Conservation (phyloP, 352 stramenopile species). For the Phytophthora tentaculata region DNA sequence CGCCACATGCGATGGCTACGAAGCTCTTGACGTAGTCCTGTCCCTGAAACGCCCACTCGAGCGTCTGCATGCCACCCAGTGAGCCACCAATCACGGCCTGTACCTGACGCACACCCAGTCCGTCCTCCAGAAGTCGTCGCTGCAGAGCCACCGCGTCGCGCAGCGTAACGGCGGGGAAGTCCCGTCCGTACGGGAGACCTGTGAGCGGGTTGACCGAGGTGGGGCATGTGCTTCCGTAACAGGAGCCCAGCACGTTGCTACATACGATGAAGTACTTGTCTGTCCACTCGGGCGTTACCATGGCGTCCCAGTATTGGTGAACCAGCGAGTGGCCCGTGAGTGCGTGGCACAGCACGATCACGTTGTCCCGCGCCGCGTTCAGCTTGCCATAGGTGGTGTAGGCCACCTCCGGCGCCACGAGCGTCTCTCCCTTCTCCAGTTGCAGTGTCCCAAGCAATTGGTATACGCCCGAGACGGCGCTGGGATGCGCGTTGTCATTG, state of each 20-base stretch:
- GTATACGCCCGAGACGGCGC: constrained; percentile 52
- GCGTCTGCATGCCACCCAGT: constrained; percentile 97
- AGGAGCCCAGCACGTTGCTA: constrained; percentile 95
- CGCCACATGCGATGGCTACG: constrained; percentile 94
- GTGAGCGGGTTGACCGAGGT: constrained; percentile 81
- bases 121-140: constrained; percentile 88
- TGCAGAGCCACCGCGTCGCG: constrained; percentile 94
- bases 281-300: constrained; percentile 95
- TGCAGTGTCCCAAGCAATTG: constrained; percentile 45
- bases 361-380: constrained; percentile 90
- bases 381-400: constrained; percentile 96
- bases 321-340: constrained; percentile 95
- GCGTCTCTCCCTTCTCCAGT: constrained; percentile 69
- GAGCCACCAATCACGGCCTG: constrained; percentile 94
- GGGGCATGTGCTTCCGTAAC: constrained; percentile 94
- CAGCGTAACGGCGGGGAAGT: constrained; percentile 93
- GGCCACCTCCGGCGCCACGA: constrained; percentile 81
- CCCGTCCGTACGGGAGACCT: constrained; percentile 75
- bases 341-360: constrained; percentile 94
- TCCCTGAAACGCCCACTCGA: constrained; percentile 95
- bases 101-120: constrained; percentile 88
- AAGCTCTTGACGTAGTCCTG: constrained; percentile 88
- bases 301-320: constrained; percentile 94
- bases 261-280: constrained; percentile 97
- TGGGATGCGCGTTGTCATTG: constrained; percentile 53